Base-by-base conservation (phyloP, 495 filamentous ascomycete species). In the Tetracladium setigerum region DNA sequence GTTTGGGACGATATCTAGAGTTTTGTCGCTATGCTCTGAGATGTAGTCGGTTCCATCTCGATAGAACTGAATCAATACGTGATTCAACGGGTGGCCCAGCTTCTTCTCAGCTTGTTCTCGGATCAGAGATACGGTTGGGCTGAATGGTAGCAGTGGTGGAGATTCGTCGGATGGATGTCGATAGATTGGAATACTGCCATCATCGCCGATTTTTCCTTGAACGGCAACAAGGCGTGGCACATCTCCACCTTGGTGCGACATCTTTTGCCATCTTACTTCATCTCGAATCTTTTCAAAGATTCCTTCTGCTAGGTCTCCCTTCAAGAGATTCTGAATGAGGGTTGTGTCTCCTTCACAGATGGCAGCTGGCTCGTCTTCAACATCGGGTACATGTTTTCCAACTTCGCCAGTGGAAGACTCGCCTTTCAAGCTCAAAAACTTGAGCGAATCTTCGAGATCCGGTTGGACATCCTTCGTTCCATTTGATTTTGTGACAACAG, bases 1-100 rank as follows among this genome's bases (percentile, higher is more conserved):
- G 11, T 76, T 82, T 35, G 75, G 80, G 30, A 77, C 82, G 44
- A 99, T 94, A 54, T 99, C 92, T 5, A 99, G 66, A 0, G 91
- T 95, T 67, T 99, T 99, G 58, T 99, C 92, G 24, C 85, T 89
- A 61, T 99, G 92, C 58, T 99, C 94, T 8, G 89, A 95, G 50
- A 99, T 99, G 54, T 86, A 84, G 62, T 98, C 92, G n/a, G 82
- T 75, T 15, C 94, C 90, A 54, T 78, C 73, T 9, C 92, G 89
- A 58, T 98, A 98, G 35, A 90, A 77, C 60, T 98, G 92, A 30
- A 97, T 91, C 12, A 98, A 72, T 9, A 84, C 89, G 58, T 98
- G 92, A 59, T 98, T 98, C 13, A 97, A 67, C 5, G 84, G 73
- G 58, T 97, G 94, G 5, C 84, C 78, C 5, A 95, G 68, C 9